phyloP scores from a whole-genome alignment of 192 early-diverging fungal genomes.

The Dissophora ornata region DNA sequence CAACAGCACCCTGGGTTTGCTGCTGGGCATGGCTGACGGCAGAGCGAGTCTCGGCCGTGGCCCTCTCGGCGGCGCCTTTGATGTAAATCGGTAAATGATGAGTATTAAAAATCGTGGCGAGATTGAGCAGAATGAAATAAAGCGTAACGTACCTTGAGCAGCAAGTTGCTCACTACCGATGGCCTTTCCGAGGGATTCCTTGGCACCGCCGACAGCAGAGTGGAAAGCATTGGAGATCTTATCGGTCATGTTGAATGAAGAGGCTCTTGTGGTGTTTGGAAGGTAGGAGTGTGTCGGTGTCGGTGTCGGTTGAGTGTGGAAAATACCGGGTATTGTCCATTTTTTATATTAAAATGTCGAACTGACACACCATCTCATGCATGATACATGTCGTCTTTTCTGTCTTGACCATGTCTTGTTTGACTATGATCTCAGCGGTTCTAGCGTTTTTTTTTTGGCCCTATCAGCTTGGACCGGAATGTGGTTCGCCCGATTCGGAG shows the following conservation, averaged over 20 bases:
- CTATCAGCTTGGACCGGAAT: too few species aligned
- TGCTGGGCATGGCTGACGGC: background rate
- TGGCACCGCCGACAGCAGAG: constrained; percentile 20
- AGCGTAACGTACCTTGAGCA: constrained; percentile 23
- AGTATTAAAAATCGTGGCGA: too few species aligned
- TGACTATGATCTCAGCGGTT: too few species aligned
- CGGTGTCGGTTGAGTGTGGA: too few species aligned
- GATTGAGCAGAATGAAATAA: too few species aligned
- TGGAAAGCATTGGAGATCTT: constrained; percentile 28
- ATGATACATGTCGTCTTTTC: too few species aligned
- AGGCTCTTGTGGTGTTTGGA: background rate
- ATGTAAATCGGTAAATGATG: background rate
- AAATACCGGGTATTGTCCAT: too few species aligned
- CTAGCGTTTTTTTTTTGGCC: too few species aligned
- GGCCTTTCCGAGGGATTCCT: constrained; percentile 26
- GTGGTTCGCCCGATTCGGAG: too few species aligned
- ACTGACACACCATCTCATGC: too few species aligned
- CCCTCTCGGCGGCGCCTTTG: constrained; percentile 38
- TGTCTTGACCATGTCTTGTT: too few species aligned
- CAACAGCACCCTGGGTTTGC: constrained; percentile 17
- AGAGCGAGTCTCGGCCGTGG: constrained; percentile 24
- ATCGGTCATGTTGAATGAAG: constrained; percentile 20
- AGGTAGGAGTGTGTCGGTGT: background rate
- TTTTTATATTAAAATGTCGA: too few species aligned
- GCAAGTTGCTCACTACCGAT: constrained; percentile 33